Conservation (phyloP, 139 green algal species). For the Microglena sp. region DNA sequence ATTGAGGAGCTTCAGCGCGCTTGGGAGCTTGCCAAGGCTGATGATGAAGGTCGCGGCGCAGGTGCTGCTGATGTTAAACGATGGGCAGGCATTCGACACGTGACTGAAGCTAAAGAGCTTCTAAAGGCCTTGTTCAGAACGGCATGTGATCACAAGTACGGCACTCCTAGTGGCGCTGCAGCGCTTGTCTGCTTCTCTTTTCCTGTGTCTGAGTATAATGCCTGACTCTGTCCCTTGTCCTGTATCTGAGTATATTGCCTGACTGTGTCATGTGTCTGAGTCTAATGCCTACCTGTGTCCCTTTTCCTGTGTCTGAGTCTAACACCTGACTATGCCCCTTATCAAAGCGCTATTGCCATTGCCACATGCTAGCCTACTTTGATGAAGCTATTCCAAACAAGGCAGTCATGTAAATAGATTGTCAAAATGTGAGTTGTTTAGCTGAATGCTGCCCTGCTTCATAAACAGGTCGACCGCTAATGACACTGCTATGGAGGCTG, state of each 20-base stretch:
- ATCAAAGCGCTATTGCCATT: too few species aligned
- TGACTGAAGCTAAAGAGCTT: conserved; percentile 55
- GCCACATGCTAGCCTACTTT: too few species aligned
- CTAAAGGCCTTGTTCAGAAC: conserved; percentile 59
- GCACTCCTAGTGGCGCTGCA: not conserved
- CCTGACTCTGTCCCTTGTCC: not conserved
- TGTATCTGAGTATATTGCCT: not conserved
- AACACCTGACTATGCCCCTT: too few species aligned
- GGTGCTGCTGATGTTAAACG: conserved; percentile 53
- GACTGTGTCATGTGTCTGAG: not conserved
- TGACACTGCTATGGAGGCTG: too few species aligned
- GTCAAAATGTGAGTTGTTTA: too few species aligned
- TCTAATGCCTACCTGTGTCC: too few species aligned
- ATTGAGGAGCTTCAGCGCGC: conserved; percentile 44
- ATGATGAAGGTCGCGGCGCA: conserved; percentile 57
- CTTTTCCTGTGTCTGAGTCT: too few species aligned
- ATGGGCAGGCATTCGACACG: conserved; percentile 55
- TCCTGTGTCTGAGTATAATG: conserved; percentile 1
- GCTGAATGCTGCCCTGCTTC: too few species aligned
- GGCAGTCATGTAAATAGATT: too few species aligned
- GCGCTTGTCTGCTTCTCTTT: conserved; percentile 1
- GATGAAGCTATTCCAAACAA: too few species aligned
- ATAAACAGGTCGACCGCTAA: too few species aligned
- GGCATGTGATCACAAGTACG: conserved; percentile 51
- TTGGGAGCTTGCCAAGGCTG: conserved; percentile 48